These are phyloP conservation scores for Nakaseomyces kungkrabaensis DNA, from an alignment of 1,139 yeast species.

Conservation along the genomic window DNA sequence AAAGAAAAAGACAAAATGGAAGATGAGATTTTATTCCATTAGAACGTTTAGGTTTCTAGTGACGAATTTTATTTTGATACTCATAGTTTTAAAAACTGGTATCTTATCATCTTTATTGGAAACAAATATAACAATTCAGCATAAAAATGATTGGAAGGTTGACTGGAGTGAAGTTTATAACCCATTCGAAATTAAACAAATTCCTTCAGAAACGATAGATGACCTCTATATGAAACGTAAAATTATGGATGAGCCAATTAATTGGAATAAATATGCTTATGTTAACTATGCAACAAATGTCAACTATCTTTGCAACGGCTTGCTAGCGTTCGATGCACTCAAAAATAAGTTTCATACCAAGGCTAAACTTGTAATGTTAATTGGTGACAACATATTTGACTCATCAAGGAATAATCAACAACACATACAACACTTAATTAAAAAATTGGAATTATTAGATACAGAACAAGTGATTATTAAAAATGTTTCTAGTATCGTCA, in stretches of 20 bases:
- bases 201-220: constrained; percentile 24
- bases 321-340: constrained; percentile 34
- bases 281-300: constrained; percentile 39
- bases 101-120: no score
- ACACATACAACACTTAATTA: constrained; percentile 8
- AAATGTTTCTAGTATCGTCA: constrained; percentile 21
- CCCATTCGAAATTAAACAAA: constrained; percentile 27
- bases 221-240: constrained; percentile 11
- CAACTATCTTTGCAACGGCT: constrained; percentile 36
- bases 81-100: no score
- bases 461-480: constrained; percentile 24
- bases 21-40: no score
- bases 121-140: no score
- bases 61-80: no score
- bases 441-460: constrained; percentile 12
- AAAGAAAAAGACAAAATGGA: no score
- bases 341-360: constrained; percentile 28
- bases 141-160: constrained; percentile 10
- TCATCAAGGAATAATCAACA: background rate
- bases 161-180: constrained; percentile 17
- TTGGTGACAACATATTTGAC: constrained; percentile 19
- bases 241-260: constrained; percentile 15
- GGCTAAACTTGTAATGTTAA: constrained; percentile 35
- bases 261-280: constrained; percentile 36
- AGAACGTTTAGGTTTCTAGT: no score